Evolutionary conservation across 805 yeast genomes (phyloP), one percentile per base, ranked within the genome.

Genomic region (Metschnikowia matae): DNA sequence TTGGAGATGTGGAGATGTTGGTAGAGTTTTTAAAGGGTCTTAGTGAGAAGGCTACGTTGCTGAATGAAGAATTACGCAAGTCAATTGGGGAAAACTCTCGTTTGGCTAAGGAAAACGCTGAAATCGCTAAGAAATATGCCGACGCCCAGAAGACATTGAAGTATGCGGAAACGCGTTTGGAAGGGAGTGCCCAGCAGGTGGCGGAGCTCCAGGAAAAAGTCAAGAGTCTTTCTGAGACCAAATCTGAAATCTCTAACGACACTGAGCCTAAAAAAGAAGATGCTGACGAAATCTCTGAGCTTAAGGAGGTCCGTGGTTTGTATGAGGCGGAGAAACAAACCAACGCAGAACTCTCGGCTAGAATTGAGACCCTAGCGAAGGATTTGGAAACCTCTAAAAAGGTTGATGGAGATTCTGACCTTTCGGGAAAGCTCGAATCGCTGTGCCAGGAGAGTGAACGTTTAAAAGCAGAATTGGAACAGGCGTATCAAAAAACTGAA

Each of bases 1-100:
- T 94, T 20, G 70, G 84, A 0, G 96, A 92, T 61, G 81, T 85
- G 1, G 87, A 82, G 8, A 71, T 80, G 6, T 70, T 92, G 37
- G 81, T 83, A 33, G 89, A 85, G 38, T 91, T 84, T 65, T 74
- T 92, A 45, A 73, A 75, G 36, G 83, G 87, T 31, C 64, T 87
- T 46, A 78, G 77, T 18, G 74, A 80, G 46, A 86, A 87, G 60
- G 81, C 79, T 32, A 72, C 71, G 1, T 64, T 91, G 69, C 71
- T 85, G 51, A 81, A 78, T 56, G 77, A 74, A 1, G 97, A 92
- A 62, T 68, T 91, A 60, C 75, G 83, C 48, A 74, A 78, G 31
- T 61, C 78, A 4, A 54, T 71, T 0, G 61, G 67, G 26, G 74
- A 71, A 32, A 64, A 54, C 8, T 40, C 56, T 20, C 46, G 50